Base-by-base conservation (phyloP, 2,329 filamentous ascomycete genomes). In the Waltergamsia citrina region DNA sequence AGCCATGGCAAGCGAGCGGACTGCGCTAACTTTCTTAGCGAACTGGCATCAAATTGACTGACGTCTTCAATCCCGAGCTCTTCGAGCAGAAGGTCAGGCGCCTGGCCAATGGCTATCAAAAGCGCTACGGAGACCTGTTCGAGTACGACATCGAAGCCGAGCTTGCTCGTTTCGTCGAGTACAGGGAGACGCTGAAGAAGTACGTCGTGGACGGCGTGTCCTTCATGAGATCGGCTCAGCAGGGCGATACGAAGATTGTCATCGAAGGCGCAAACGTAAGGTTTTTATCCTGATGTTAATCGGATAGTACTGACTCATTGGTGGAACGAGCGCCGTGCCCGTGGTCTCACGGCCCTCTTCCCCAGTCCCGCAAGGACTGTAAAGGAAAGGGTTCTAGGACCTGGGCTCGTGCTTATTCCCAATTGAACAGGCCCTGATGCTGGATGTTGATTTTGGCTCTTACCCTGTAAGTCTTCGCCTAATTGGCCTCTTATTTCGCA, bases 81-180 rank as follows among this genome's bases (percentile, higher is more conserved):
- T 85, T 87, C 44, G 81, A 85, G 57, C 50, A 56, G 27, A 82
- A 81, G 54, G 57, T 87, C 28, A 67, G 78, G 26, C 58, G 63
- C 16, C 59, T 87, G 31, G 78, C 71, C 8, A 45, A 56, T 6
- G 75, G 69, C 69, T 44, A 62, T 84, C 34, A 64, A 65, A 78
- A 80, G 60, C 65, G 79, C 33, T 86, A 76, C 46, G 81, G 81
- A 7, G 72, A 81, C 43, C 56, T 83, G 18, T 57, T 81, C 35
- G 52, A 74, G 42, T 74, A 75, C 51, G 76, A 86, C 41, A 67
- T 79, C 6, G 79, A 87, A 44, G 75, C 76, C 22, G 82, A 87
- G 59, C 69, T 87, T 42, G 54, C 52, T 14, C 62, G 64, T 26
- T 84, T 79, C 57, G 66, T 73, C 50, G 61, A 63, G 23, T 77